Conservation (phyloP, 148 eudicot genomes). For the Pouteria glomerata region DNA sequence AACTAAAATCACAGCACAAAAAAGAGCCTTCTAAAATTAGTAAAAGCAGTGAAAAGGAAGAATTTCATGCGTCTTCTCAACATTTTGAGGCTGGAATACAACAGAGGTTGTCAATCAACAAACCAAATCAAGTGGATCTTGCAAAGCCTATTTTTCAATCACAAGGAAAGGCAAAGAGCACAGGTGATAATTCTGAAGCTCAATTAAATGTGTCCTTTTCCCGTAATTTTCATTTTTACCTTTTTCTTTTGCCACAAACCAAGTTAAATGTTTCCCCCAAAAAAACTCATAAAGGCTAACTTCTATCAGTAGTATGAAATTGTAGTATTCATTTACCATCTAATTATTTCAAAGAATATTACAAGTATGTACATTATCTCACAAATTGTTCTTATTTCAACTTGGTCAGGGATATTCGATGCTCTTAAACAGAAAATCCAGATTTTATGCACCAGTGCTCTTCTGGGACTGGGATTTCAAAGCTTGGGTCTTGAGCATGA, state of each 20-base stretch:
- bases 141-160: neutral
- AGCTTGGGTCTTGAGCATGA: constrained; percentile 21
- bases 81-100: constrained; percentile 5
- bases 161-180: neutral
- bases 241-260: neutral
- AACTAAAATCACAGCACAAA: neutral
- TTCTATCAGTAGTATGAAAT: neutral
- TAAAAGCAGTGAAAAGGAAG: neutral
- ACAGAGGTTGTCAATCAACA: neutral
- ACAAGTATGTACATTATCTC: no score
- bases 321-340: neutral
- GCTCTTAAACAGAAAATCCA: constrained; percentile 9
- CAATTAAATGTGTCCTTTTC: neutral
- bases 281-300: no score
- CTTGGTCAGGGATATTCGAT: constrained; percentile 12
- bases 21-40: neutral
- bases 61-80: neutral
- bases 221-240: no score
- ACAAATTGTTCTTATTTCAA: neutral
- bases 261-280: neutral
- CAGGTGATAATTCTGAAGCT: constrained; percentile 9
- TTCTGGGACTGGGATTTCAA: constrained; percentile 17
- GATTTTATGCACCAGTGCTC: constrained; percentile 7
- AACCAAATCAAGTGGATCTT: constrained; percentile 5
- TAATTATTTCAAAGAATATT: no score